A percentile compares a stretch with the other conserved stretches of the same genome.
phyloP scores from a whole-genome alignment of 73 alveolate genomes.

The Paraurostyla sp. region DNA sequence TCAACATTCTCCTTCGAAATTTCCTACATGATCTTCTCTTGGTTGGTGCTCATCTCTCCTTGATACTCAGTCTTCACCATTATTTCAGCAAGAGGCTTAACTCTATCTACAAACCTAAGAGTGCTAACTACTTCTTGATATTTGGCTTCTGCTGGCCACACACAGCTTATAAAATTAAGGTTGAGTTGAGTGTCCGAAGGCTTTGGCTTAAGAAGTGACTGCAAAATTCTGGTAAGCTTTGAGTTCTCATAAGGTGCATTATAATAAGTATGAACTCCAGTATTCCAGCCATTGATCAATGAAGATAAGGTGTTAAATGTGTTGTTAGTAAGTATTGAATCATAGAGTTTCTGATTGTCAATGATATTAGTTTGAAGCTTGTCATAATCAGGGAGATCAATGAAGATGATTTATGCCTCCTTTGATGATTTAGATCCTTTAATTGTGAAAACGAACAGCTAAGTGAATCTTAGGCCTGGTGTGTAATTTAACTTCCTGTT shows the following conservation, averaged over 20 bases:
- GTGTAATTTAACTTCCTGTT: slow-evolving; percentile 50
- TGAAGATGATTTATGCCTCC: slow-evolving; percentile 1
- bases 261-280: not conserved
- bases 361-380: slow-evolving; percentile 44
- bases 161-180: not conserved
- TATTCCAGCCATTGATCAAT: slow-evolving; percentile 10
- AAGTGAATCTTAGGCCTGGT: slow-evolving; percentile 17
- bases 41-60: slow-evolving; percentile 52
- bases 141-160: slow-evolving; percentile 49
- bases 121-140: slow-evolving; percentile 22
- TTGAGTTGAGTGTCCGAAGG: not conserved
- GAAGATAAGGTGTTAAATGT: slow-evolving; percentile 18
- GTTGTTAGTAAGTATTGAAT: slow-evolving; percentile 32
- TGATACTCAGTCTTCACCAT: slow-evolving; percentile 11
- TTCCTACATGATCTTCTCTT: slow-evolving; percentile 51
- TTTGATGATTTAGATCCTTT: not conserved
- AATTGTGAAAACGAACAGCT: not conserved
- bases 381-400: slow-evolving; percentile 54
- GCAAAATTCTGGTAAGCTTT: slow-evolving; percentile 19
- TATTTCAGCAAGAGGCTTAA: not conserved
- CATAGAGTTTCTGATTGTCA: slow-evolving; percentile 50
- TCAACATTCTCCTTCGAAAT: slow-evolving; percentile 42
- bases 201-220: not conserved
- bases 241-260: slow-evolving; percentile 42
- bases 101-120: not conserved